phyloP scores from a whole-genome alignment of 768 basidiomycete genomes.

The Harrya chromipes region DNA sequence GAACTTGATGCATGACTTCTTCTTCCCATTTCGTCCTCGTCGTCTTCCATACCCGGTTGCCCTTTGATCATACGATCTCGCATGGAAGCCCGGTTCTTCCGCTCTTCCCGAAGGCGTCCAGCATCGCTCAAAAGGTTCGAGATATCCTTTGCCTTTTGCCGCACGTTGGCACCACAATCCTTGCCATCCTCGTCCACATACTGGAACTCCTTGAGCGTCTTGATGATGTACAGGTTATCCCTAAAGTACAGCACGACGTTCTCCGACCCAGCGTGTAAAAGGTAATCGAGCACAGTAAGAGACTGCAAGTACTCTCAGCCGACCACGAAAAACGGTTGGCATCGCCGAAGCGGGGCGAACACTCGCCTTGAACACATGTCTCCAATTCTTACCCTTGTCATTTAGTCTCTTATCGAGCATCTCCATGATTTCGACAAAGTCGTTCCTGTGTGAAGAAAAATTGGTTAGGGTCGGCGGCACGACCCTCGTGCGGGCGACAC shows the following conservation, averaged over 20 bases:
- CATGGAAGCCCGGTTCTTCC: constrained; percentile 84
- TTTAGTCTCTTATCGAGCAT: constrained; percentile 98
- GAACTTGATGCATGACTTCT: constrained; percentile 14
- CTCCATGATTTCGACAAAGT: constrained; percentile 99
- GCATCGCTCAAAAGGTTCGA: constrained; percentile 91
- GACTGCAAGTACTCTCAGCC: constrained; percentile 45
- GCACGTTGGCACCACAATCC: constrained; percentile 97
- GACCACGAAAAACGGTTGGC: background rate
- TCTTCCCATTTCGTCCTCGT: constrained; percentile 9
- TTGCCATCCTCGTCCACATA: constrained; percentile 93
- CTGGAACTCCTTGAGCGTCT: constrained; percentile 98
- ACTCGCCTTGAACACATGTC: constrained; percentile 95
- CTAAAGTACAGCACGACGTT: constrained; percentile 98
- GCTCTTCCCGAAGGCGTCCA: constrained; percentile 77
- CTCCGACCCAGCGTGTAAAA: constrained; percentile 93
- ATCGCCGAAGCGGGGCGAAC: background rate
- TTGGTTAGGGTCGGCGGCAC: too few relatives aligned
- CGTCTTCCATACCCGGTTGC: constrained; percentile 37
- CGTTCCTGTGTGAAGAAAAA: constrained; percentile 50
- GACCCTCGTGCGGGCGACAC: background rate
- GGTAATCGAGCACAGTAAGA: constrained; percentile 92
- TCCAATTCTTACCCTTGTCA: constrained; percentile 99
- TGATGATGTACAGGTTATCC: constrained; percentile 96
- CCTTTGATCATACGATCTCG: constrained; percentile 89
- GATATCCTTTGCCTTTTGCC: constrained; percentile 98